Conservation (phyloP, 768 basidiomycete genomes). For the Tremella fuciformis region DNA sequence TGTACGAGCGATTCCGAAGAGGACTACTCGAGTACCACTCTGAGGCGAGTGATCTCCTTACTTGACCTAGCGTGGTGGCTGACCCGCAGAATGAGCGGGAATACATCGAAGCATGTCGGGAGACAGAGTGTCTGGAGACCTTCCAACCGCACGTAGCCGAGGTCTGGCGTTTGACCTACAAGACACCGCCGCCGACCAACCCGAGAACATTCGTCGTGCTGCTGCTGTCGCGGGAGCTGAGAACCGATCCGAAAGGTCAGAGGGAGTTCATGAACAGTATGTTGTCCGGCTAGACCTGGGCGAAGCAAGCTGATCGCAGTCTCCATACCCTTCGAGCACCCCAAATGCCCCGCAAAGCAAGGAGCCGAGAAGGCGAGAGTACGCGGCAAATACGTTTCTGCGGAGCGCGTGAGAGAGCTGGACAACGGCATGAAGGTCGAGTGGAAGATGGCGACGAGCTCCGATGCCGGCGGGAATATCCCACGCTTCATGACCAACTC, state of each 20-base stretch:
- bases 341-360: conserved; percentile 33
- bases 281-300: conserved; percentile 9
- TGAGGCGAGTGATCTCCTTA: conserved; percentile 25
- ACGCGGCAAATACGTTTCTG: conserved; percentile 47
- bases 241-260: conserved; percentile 24
- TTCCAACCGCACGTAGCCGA: conserved; percentile 43
- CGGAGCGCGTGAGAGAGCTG: conserved; percentile 43
- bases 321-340: conserved; percentile 48
- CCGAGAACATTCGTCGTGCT: conserved; percentile 46
- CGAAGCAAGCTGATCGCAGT: conserved; percentile 20
- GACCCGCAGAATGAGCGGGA: conserved; percentile 36
- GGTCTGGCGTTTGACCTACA: conserved; percentile 45
- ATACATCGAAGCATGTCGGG: conserved; percentile 47
- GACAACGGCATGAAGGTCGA: conserved; percentile 35
- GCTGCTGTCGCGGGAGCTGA: conserved; percentile 31
- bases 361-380: conserved; percentile 38
- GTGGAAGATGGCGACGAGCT: conserved; percentile 50
- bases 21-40: conserved; percentile 43
- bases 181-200: conserved; percentile 35
- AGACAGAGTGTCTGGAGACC: conserved; percentile 39
- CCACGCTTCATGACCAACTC: conserved; percentile 48
- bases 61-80: not conserved
- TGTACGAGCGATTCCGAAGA: conserved; percentile 39
- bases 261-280: conserved; percentile 42
- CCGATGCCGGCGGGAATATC: conserved; percentile 48